Percentiles rank a stretch among this genome's conserved stretches.
These are phyloP conservation scores for Dioscorea zingiberensis DNA, from an alignment of 106 monocot genomes.

Conservation along the genomic window DNA sequence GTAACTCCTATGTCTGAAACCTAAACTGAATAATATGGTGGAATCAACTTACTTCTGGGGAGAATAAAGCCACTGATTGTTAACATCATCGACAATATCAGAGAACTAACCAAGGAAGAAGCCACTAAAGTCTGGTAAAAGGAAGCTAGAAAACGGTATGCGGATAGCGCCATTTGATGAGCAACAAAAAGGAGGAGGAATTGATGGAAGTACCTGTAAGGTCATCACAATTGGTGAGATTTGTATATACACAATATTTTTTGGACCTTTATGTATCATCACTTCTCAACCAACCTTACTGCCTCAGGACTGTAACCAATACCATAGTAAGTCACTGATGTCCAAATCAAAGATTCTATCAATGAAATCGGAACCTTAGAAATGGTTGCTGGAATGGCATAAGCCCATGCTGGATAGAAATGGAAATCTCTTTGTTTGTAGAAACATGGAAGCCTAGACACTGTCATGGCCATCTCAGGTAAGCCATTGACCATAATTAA, in stretches of 20 bases:
- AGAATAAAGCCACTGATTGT: slow-evolving; percentile 56
- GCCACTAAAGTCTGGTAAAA: slow-evolving; percentile 34
- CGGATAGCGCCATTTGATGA: slow-evolving; percentile 55
- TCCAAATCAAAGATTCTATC: slow-evolving; percentile 70
- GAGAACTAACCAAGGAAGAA: slow-evolving; percentile 18
- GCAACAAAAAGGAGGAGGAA: slow-evolving; percentile 51
- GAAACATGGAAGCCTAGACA: slow-evolving; percentile 69
- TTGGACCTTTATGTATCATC: neutral
- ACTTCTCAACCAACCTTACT: slow-evolving; percentile 25
- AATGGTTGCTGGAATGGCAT: slow-evolving; percentile 48
- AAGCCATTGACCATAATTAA: slow-evolving; percentile 51
- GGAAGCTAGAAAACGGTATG: slow-evolving; percentile 51
- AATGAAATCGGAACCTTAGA: slow-evolving; percentile 76
- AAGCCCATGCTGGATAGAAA: slow-evolving; percentile 93
- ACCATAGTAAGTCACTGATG: slow-evolving; percentile 52
- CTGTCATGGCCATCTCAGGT: slow-evolving; percentile 57
- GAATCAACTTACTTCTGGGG: neutral
- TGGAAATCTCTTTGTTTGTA: slow-evolving; percentile 74
- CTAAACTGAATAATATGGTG: neutral
- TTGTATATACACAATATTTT: neutral
- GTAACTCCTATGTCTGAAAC: neutral
- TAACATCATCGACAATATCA: slow-evolving; percentile 23
- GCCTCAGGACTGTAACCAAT: slow-evolving; percentile 78
- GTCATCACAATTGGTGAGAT: neutral
- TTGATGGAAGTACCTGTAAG: slow-evolving; percentile 63